Percentiles rank a stretch among this genome's conserved stretches.
phyloP scores from a whole-genome alignment of 345 rosid species.

The Nephelium lappaceum region DNA sequence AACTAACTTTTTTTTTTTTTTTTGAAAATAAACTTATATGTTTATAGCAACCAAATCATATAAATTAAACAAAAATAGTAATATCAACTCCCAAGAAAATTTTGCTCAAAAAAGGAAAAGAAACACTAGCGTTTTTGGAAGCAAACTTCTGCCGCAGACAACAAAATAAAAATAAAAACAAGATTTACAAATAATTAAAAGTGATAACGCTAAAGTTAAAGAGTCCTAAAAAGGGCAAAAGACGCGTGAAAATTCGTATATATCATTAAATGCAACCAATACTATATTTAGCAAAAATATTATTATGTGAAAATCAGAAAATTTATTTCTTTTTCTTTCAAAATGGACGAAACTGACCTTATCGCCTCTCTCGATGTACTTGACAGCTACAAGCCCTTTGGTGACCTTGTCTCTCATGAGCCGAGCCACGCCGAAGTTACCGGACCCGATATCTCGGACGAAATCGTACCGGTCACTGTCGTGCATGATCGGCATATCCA shows the following conservation, averaged over 20 bases:
- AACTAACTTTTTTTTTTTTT: no score
- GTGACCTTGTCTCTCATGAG: constrained; percentile 84
- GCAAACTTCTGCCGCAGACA: neutral
- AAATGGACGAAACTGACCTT: constrained; percentile 47
- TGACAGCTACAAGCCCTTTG: constrained; percentile 90
- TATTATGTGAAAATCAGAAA: neutral
- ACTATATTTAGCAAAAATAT: neutral
- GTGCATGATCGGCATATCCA: constrained; percentile 96
- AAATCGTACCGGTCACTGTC: constrained; percentile 92
- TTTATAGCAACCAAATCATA: neutral
- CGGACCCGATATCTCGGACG: constrained; percentile 84
- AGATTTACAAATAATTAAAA: neutral
- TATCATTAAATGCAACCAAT: constrained; percentile 4
- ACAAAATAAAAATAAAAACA: neutral
- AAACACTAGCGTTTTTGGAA: neutral
- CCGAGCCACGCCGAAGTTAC: constrained; percentile 87
- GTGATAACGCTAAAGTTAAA: neutral
- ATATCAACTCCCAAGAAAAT: neutral
- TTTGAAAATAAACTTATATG: no score
- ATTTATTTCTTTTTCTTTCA: no score
- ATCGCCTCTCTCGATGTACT: constrained; percentile 95
- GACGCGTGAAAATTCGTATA: neutral
- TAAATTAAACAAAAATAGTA: neutral
- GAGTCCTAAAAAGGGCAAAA: constrained; percentile 2
- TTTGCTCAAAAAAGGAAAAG: neutral